These are phyloP conservation scores for Cercospora zeina DNA, from an alignment of 2,329 filamentous ascomycete genomes.

Conservation along the genomic window DNA sequence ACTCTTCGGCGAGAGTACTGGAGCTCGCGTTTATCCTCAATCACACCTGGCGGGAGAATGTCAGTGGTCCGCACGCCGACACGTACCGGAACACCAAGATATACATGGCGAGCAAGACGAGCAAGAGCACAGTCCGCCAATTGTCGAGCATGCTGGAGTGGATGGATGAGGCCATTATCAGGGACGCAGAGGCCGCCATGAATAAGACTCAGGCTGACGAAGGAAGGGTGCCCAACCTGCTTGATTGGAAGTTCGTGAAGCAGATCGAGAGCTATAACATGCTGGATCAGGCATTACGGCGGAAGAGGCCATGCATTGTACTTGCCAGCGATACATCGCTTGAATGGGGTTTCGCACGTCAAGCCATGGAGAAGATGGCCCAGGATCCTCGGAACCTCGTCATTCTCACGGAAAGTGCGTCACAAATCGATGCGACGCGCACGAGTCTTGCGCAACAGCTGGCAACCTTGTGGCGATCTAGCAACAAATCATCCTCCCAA, in stretches of 20 bases:
- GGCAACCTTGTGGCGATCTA: slow-evolving; percentile 59
- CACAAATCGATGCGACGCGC: slow-evolving; percentile 41
- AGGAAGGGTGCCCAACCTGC: slow-evolving; percentile 64
- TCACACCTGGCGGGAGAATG: slow-evolving; percentile 73
- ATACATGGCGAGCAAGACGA: slow-evolving; percentile 82
- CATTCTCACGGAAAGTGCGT: slow-evolving; percentile 76
- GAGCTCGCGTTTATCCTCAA: slow-evolving; percentile 91
- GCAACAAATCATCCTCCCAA: slow-evolving; percentile 31
- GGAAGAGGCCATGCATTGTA: slow-evolving; percentile 67
- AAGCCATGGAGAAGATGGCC: slow-evolving; percentile 72
- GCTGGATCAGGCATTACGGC: slow-evolving; percentile 66
- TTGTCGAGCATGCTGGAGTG: slow-evolving; percentile 96
- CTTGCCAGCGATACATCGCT: slow-evolving; percentile 86
- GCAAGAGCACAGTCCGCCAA: slow-evolving; percentile 84
- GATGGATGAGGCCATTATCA: slow-evolving; percentile 96
- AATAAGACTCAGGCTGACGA: slow-evolving; percentile 44
- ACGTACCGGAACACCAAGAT: slow-evolving; percentile 58
- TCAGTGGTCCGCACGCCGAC: slow-evolving; percentile 40
- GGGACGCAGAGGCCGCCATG: slow-evolving; percentile 60
- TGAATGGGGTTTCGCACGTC: slow-evolving; percentile 92
- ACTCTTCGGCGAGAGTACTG: slow-evolving; percentile 90
- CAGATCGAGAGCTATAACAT: slow-evolving; percentile 80
- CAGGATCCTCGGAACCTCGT: slow-evolving; percentile 78
- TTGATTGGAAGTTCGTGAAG: slow-evolving; percentile 84
- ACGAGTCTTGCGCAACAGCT: slow-evolving; percentile 70